These are phyloP conservation scores for Aspergillus mulundensis DNA, from an alignment of 495 filamentous ascomycete genomes.

Conservation along the genomic window DNA sequence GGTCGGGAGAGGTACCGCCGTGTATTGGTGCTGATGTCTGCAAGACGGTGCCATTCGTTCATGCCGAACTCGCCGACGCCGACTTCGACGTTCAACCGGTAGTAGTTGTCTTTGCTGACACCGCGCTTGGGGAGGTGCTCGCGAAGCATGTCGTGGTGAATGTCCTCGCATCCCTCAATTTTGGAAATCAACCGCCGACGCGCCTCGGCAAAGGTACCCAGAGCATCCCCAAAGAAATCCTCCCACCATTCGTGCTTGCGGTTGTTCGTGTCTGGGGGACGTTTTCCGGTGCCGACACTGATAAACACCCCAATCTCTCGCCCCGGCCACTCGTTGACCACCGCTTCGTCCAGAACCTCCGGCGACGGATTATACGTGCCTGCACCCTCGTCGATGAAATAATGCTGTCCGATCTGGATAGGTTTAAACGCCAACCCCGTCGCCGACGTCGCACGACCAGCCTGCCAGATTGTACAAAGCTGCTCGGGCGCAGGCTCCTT, in stretches of 20 bases:
- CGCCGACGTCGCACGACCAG: constrained; percentile 88
- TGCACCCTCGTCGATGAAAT: constrained; percentile 88
- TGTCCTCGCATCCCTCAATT: constrained; percentile 92
- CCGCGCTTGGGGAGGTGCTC: constrained; percentile 72
- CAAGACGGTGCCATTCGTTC: constrained; percentile 94
- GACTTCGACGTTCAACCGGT: constrained; percentile 93
- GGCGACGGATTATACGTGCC: constrained; percentile 91
- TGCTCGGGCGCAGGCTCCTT: constrained; percentile 85
- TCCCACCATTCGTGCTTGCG: constrained; percentile 83
- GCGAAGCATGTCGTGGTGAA: constrained; percentile 76
- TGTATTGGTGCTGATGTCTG: constrained; percentile 90
- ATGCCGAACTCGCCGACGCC: constrained; percentile 97
- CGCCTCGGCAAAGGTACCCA: constrained; percentile 86
- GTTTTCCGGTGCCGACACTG: constrained; percentile 87
- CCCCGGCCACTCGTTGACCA: constrained; percentile 89
- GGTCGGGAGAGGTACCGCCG: constrained; percentile 72
- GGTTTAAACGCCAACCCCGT: constrained; percentile 94
- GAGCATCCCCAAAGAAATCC: constrained; percentile 68
- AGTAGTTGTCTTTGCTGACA: constrained; percentile 88
- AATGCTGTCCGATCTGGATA: constrained; percentile 85
- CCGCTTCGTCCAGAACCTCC: constrained; percentile 81
- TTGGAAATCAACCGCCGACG: constrained; percentile 76
- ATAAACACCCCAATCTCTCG: constrained; percentile 86
- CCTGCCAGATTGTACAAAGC: constrained; percentile 92
- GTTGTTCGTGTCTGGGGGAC: constrained; percentile 66